Base-by-base conservation (phyloP, 2,329 filamentous ascomycete species). In the Apiospora malaysiana region DNA sequence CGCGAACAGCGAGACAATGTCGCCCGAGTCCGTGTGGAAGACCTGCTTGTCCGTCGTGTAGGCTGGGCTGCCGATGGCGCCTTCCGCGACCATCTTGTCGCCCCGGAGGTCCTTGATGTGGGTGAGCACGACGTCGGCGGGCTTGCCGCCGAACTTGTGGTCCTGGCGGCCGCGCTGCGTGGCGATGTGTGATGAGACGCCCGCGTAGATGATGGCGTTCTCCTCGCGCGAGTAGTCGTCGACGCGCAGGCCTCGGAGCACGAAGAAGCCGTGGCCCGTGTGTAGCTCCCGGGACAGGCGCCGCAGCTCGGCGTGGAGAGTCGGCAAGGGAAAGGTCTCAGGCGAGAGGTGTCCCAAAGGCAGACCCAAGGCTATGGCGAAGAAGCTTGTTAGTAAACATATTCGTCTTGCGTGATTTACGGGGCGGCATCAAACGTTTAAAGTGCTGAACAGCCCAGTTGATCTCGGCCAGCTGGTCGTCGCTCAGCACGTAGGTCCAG, bases 81-180 rank as follows among this genome's bases (percentile, higher is more conserved):
- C 56, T 2, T 32, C 56, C 23, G 77, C 78, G 21, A 79, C 76
- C 0, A 71, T 71, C 4, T 74, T 70, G 14, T 73, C 71, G 23
- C 74, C 83, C 9, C 18, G 47, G 46, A 92, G 81, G 73, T 93
- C 90, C 77, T 89, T 92, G 79, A 92, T 89, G 73, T 92, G 90
- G 2, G 85, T 82, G 2, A 90, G 78, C 7, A 89, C 85, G 0
- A 88, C 85, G 63, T 88, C 87, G 1, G 85, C 85, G 0, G 82
- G 81, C n/a, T 80, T 74, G 21, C 85, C 86, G 2, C 84, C 74
- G 70, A 80, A 82, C 25, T 81, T 81, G 68, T 80, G 81, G 75
- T 89, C 87, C 71, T 90, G 88, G 0, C 85, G 82, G 0, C 86
- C 88, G 6, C 89, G 84, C 42, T 84, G 78, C 0, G 85, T 78